phyloP scores from a whole-genome alignment of 306 rosid species.

The Prunus mume region DNA sequence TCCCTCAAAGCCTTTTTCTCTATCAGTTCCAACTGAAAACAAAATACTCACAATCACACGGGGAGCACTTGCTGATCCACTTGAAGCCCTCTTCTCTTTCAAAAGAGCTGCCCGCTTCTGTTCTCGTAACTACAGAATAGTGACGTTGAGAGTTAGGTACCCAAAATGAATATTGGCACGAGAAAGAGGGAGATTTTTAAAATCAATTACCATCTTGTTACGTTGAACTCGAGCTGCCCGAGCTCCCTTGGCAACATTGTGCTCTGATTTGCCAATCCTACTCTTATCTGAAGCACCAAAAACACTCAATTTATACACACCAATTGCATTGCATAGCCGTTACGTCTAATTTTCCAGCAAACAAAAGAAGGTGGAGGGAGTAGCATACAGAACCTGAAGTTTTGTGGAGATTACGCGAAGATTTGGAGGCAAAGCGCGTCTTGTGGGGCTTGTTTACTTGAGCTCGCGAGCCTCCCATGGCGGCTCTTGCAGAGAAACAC shows the following conservation, averaged over 20 bases:
- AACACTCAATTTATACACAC: background rate
- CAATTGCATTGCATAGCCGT: background rate
- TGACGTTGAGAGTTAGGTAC: background rate
- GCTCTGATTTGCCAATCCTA: conserved; percentile 43
- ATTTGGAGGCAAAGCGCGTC: conserved; percentile 71
- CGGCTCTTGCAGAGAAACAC: conserved; percentile 11
- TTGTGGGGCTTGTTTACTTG: conserved; percentile 78
- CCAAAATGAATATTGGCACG: background rate
- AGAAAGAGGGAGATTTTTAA: background rate
- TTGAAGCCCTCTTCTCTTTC: conserved; percentile 76
- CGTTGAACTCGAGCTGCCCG: conserved; percentile 78
- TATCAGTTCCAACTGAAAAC: background rate
- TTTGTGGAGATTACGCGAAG: conserved; percentile 65
- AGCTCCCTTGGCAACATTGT: conserved; percentile 65
- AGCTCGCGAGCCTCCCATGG: conserved; percentile 60
- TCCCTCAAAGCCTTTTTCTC: background rate
- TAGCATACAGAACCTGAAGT: conserved; percentile 46
- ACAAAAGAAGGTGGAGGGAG: background rate
- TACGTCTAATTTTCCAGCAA: background rate
- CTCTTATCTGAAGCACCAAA: conserved; percentile 45
- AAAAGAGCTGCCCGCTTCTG: conserved; percentile 69
- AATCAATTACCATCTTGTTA: conserved; percentile 60
- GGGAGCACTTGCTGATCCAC: conserved; percentile 86
- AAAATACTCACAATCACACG: conserved; percentile 69
- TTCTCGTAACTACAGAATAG: conserved; percentile 58